Evolutionary conservation across 139 green algal genomes (phyloP), one percentile per base, ranked within the genome.

Genomic region (Picochlorum sp.): DNA sequence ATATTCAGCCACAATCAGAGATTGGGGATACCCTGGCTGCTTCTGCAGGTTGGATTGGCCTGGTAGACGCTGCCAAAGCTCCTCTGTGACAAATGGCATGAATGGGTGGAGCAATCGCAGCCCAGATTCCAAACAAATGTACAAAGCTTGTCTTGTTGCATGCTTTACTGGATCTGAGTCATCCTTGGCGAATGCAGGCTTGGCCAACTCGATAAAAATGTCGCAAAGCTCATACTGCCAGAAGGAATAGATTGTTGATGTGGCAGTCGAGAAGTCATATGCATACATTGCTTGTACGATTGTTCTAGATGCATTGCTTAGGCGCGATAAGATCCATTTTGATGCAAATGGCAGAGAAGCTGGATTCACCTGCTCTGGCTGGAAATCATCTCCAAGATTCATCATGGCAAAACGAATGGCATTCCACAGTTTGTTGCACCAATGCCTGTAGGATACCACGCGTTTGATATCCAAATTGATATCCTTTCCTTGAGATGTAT

Each of bases 361-460:
- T 18, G 44, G 28, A 52, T 63, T 28, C 14, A 69, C 67, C 34
- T 55, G 11, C 49, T 57, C 45, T 32, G 3, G 21, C 14, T 30
- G 51, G 26, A 89, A 93, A 60, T 60, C 80, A 6, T 83, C 60
- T 0, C 82, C 82, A 20, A 97, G 79, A 82, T 96, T 94, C 61
- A 92, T 78, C 77, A 95, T 86, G 11, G 86, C 90, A 76, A 96
- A 98, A 15, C 77, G 74, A 72, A 95, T 87, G 24, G 92, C 92
- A 67, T 98, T 98, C 88, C 90, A 98, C 50, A 98, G 83, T 85
- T 98, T 98, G 83, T 98, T 98, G 87, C 91, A 97, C 90, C 88
- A 96, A 64, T 94, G 76, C 38, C 92, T 84, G 84, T 97, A 97
- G 3, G 84, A 83, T 3, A 96, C 86, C 47, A 98, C 92, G n/a